A percentile compares a stretch with the other conserved stretches of the same genome.
Evolutionary conservation across 495 filamentous ascomycete species (phyloP).

Genomic region (Penicillium cosmopolitanum): DNA sequence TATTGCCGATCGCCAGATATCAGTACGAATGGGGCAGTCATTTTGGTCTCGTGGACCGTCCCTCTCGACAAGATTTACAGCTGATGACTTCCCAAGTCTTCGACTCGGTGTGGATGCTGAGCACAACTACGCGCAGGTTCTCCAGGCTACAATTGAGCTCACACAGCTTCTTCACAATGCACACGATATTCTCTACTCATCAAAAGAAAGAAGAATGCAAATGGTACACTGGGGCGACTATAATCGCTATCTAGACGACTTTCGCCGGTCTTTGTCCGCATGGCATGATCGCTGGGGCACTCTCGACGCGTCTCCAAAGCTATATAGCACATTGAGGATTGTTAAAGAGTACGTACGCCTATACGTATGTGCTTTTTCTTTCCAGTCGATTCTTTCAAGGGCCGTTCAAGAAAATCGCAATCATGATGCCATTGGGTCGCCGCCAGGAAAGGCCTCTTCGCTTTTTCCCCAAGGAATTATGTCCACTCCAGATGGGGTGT

Average conservation of each 20-base stretch:
- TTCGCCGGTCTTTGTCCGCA: not conserved
- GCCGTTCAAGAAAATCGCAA: slow-evolving; percentile 4
- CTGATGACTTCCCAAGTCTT: slow-evolving; percentile 10
- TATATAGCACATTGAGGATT: not conserved
- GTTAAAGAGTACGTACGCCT: slow-evolving; percentile 6
- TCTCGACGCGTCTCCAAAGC: slow-evolving; percentile 6
- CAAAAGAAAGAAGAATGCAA: slow-evolving; percentile 6
- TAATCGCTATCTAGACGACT: slow-evolving; percentile 11
- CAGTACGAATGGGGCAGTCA: slow-evolving; percentile 12
- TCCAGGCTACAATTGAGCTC: slow-evolving; percentile 7
- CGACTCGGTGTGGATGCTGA: slow-evolving; percentile 1
- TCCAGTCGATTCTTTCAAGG: slow-evolving; percentile 9
- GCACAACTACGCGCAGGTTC: slow-evolving; percentile 6
- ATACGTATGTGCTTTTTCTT: slow-evolving; percentile 7
- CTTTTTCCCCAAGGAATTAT: slow-evolving; percentile 9
- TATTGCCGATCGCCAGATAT: slow-evolving; percentile 13
- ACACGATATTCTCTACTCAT: slow-evolving; percentile 9
- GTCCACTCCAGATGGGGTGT: slow-evolving; percentile 6
- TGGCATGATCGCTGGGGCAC: slow-evolving; percentile 5
- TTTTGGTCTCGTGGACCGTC: slow-evolving; percentile 12
- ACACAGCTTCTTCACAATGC: slow-evolving; percentile 5
- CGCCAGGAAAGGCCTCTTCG: not conserved
- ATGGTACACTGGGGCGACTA: slow-evolving; percentile 10
- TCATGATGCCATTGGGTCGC: not conserved
- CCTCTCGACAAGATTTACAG: slow-evolving; percentile 9